Conservation (phyloP, 345 rosid genomes). For the Populus euphratica region DNA sequence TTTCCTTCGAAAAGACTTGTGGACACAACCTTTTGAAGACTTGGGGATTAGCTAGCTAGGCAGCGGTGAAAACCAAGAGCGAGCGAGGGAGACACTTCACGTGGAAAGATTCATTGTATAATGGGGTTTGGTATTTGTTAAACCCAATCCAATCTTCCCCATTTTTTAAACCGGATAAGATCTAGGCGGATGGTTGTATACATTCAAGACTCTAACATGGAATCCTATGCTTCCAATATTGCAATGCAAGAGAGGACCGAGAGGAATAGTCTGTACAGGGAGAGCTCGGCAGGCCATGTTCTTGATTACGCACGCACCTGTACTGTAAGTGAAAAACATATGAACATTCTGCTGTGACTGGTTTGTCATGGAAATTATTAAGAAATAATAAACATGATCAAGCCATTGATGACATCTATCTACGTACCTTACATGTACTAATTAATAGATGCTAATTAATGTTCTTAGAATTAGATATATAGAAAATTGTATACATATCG, state of each 20-base stretch:
- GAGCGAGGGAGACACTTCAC: constrained; percentile 24
- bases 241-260: neutral
- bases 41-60: neutral
- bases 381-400: too few species aligned
- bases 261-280: neutral
- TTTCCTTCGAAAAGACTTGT: neutral
- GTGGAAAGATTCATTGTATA: constrained; percentile 31
- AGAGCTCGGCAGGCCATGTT: neutral
- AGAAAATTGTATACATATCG: too few species aligned
- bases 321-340: neutral
- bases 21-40: neutral
- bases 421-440: too few species aligned
- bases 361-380: neutral
- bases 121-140: constrained; percentile 25
- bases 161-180: neutral
- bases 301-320: neutral
- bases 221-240: constrained; percentile 12
- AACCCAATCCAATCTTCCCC: constrained; percentile 15
- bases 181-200: constrained; percentile 2
- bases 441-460: too few species aligned
- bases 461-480: too few species aligned
- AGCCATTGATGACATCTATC: too few species aligned
- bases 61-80: neutral
- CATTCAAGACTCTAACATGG: constrained; percentile 2
- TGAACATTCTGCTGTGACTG: neutral